Evolutionary conservation across 371 early-diverging fungal genomes (phyloP), one percentile per base, ranked within the genome.

Genomic region (Syncephalis fuscata): DNA sequence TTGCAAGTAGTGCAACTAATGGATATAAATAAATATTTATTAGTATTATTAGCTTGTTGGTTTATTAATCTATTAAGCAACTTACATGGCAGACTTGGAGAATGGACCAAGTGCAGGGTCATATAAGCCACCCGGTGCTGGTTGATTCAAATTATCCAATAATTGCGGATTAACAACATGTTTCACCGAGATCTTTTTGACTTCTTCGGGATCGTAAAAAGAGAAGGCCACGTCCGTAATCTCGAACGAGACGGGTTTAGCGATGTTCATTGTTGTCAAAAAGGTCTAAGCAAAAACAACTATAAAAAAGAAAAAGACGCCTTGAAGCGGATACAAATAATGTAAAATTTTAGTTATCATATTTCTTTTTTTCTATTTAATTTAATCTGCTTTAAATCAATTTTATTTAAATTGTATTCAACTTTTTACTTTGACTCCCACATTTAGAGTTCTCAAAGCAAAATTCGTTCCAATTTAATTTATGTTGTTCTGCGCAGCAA

Each of bases 51-150:
- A n/a, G n/a, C 21, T 21, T n/a, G n/a, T n/a, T 43, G 17, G 14
- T 48, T 19, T 7, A 19, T 48, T 24, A 16, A 51, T 20, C 2
- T 25, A 37, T 8, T 3, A 38, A 1, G 26, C 26, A 14, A 22
- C 74, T 61, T 76, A 88, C 80, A 78, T 70, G 58, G 73, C 71
- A 46, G 72, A 64, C 57, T 74, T 76, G 57, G 80, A 73, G 58
- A 74, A 73, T 21, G 99, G 98, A 26, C 99, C 99, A 53, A 99
- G 79, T 14, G 89, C 80, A 39, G 84, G 74, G 70, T 99, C 99
- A 58, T 97, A 95, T 20, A 99, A 73, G 53, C 99, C 99, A 46
- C 92, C 87, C 48, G 69, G 70, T 0, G 81, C 86, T 9, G 99
- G 97, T 52, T 94, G 87, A 41, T 83, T 86, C 39, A 94, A 69